Base-by-base conservation (phyloP, 2,329 filamentous ascomycete genomes). In the Exophiala sp. region DNA sequence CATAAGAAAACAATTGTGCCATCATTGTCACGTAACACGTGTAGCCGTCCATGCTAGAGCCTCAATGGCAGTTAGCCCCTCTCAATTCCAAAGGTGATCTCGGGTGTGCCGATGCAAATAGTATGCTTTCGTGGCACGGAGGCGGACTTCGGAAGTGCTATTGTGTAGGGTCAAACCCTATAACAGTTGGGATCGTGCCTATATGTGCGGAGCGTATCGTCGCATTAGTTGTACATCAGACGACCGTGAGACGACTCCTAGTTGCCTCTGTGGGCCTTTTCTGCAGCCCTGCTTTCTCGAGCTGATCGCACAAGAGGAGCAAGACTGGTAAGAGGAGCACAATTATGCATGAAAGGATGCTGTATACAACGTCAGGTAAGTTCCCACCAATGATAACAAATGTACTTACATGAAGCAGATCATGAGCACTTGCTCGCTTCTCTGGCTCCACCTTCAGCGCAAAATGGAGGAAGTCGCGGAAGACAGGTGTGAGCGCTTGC, bases 391-490 rank as follows among this genome's bases (percentile, higher is more conserved):
- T 33, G 16, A 33, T 9, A 1, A 11, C 5, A 42, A 10, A 35
- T 42, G 58, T 11, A 78, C 88, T 75, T 81, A 97, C 94, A 76
- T 89, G 85, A 64, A 99, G 78, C 57, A 99, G 75, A 76, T 97
- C 92, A 72, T 96, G 89, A 34, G 94, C 94, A 67, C 90, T 96
- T 36, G 91, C 91, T 72, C 94, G 81, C 83, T 96, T 96, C 75
- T 97, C 94, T 1, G 94, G 92, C 68, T 97, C 94, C 5, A 99
- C 94, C 78, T 95, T 95, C 50, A 99, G 79, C 5, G 94, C 92
- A 71, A 96, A 91, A 66, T 88, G 85, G 60, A 99, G 76, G 71
- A 97, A 99, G 70, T 97, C 91, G 59, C 85, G 83, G 78, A 99
- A 96, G 3, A 92, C 92, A 78, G 96, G 96, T 76, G 89, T 95